Evolutionary conservation across 139 green algal genomes (phyloP), one percentile per base, ranked within the genome.

Genomic region (Chlamydomonas urium): DNA sequence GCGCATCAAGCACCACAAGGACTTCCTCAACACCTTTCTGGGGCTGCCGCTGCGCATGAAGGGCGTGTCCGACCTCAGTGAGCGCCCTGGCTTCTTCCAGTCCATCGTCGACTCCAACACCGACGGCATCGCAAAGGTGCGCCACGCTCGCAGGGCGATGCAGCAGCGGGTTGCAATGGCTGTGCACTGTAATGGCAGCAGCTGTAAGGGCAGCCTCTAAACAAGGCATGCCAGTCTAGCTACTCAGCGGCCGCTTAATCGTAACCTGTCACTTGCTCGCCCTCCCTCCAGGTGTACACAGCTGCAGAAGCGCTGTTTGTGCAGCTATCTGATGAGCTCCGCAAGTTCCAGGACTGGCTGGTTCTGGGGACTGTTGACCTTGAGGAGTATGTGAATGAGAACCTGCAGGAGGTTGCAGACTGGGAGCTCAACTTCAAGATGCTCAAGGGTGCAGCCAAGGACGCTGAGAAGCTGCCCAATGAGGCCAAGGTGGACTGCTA

Each of bases 361-460:
- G 85, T 83, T 28, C 68, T 92, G 24, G 88, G 83, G 26, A 83
- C 71, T 0, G 75, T 88, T 4, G 80, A 89, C 62, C 62, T 94
- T 34, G 90, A 94, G 32, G 79, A 86, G 33, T 89, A 90, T 65
- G 81, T 90, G n/a, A 88, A 95, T 19, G 45, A 74, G 17, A 76
- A 84, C 29, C 76, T 93, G 59, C 57, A 75, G 19, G 82, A 90
- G 69, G 81, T 86, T 38, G 33, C 29, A 6, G 88, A 91, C 65
- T 94, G 84, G 82, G 87, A 93, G 77, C 60, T 86, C 23, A 92
- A 92, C 71, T 86, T 93, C 78, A 81, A 84, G 31, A 76, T 85
- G 69, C 79, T 95, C 33, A 93, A 93, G 77, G 72, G 72, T 17
- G 77, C 75, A 8, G 79, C 69, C 17, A 78, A 78, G 21, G 86